Conservation (phyloP, 23 red algal genomes). For the Gracilaria vermiculophylla region DNA sequence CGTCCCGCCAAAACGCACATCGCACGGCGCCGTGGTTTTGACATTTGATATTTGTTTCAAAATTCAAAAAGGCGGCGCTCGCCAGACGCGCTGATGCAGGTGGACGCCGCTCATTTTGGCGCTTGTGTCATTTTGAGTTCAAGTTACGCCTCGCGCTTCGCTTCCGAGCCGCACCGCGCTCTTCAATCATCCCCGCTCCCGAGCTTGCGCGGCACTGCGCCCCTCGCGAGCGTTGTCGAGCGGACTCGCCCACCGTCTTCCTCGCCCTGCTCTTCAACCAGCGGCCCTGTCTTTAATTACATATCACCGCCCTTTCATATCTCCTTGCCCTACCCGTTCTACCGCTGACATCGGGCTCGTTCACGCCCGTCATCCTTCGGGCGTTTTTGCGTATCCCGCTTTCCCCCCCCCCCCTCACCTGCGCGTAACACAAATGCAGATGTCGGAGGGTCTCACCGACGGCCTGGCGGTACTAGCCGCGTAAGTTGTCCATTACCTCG, state of each 20-base stretch:
- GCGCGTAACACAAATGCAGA: background rate
- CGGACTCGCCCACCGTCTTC: too few relatives aligned
- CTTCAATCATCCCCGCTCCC: background rate
- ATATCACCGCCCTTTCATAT: too few relatives aligned
- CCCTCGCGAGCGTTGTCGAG: background rate
- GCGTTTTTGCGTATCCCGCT: background rate
- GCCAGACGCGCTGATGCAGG: background rate
- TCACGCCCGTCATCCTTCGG: background rate
- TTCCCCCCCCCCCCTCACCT: background rate
- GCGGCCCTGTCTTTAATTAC: too few relatives aligned
- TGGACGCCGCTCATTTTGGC: background rate
- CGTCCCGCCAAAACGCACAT: background rate
- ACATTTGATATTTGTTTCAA: slow-evolving; percentile 14
- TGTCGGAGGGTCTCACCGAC: slow-evolving; percentile 51
- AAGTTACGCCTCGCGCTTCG: background rate
- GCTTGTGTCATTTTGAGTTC: background rate
- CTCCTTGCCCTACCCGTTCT: too few relatives aligned
- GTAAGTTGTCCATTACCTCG: slow-evolving; percentile 10
- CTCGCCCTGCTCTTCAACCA: too few relatives aligned
- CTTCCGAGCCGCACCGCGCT: background rate
- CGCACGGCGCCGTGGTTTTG: background rate
- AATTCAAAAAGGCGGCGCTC: slow-evolving; percentile 7
- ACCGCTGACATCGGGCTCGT: background rate
- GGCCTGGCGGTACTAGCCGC: slow-evolving; percentile 52
- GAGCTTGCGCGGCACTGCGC: background rate